Evolutionary conservation across 306 rosid genomes (phyloP), one percentile per base, ranked within the genome.

Genomic region (Malus asiatica): DNA sequence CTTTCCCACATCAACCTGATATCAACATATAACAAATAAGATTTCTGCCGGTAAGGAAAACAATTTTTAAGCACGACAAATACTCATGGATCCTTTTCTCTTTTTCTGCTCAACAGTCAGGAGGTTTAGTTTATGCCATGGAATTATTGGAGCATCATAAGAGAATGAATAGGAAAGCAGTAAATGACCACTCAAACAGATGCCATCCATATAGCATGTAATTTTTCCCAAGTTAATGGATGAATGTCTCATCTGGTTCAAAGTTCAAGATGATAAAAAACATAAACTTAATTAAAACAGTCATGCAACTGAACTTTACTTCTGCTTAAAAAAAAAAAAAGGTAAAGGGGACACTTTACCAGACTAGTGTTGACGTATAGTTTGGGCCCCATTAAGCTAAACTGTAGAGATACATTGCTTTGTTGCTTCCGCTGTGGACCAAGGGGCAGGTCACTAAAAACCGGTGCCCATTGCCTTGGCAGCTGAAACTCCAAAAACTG

Each of bases 381-480:
- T 86, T 84, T 94, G 46, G 98, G 94, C 44, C 98, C 97, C 90
- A 94, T 65, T 74, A 94, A 89, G 87, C 98, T 94, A 86, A 94
- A 94, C 88, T 92, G 98, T 60, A 94, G 87, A 80, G 97, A 91
- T 68, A 88, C 74, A 85, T 78, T 84, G 80, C 88, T 84, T 61
- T 86, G 89, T 65, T 86, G 96, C 83, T 85, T 94, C 80, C 95
- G 80, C 79, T 94, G 98, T 40, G 97, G 98, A 78, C 98, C 98
- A 78, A 94, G 98, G 35, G 98, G 98, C 81, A 94, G 98, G 35
- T 94, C 98, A 55, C 95, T 92, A 85, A 92, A 94, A 74, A 94
- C 90, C 75, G 98, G 98, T 48, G 98, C 98, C 98, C 98, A 94
- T 81, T 92, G 98, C 86, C 97, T 86, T 35, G 98, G 97, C 57